Evolutionary conservation across 2,329 filamentous ascomycete species (phyloP).

Genomic region (Elsinoe arachidis): DNA sequence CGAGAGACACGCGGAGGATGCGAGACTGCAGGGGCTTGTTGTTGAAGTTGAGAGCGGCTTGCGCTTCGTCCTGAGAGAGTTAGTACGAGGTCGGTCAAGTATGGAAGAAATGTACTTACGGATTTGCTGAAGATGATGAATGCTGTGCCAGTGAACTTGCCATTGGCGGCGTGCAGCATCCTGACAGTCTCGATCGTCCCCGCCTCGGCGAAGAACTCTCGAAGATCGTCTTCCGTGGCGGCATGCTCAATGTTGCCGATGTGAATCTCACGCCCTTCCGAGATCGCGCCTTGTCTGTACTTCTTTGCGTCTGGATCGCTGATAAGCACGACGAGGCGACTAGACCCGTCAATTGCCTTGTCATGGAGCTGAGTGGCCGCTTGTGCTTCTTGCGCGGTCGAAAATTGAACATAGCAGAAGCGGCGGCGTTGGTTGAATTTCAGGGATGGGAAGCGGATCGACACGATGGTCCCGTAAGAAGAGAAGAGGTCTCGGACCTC

Average conservation of each 20-base stretch:
- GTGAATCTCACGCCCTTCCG: conserved; percentile 83
- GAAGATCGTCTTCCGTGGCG: conserved; percentile 63
- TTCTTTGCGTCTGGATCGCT: conserved; percentile 77
- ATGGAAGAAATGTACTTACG: conserved; percentile 2
- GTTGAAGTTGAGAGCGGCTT: conserved; percentile 26
- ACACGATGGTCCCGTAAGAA: conserved; percentile 71
- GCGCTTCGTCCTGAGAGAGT: conserved; percentile 22
- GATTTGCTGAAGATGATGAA: conserved; percentile 68
- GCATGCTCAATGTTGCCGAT: conserved; percentile 79
- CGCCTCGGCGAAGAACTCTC: conserved; percentile 62
- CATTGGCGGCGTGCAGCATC: conserved; percentile 58
- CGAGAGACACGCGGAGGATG: conserved; percentile 27
- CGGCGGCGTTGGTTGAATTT: conserved; percentile 81
- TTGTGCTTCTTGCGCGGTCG: conserved; percentile 56
- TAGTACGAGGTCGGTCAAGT: neutral
- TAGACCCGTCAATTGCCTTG: conserved; percentile 57
- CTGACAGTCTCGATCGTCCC: conserved; percentile 66
- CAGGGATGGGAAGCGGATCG: conserved; percentile 81
- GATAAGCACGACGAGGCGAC: conserved; percentile 66
- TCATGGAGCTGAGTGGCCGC: conserved; percentile 67
- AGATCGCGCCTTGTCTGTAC: conserved; percentile 65
- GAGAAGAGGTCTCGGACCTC: conserved; percentile 62
- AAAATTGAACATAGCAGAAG: conserved; percentile 95
- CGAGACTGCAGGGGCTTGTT: conserved; percentile 28
- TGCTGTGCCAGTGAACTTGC: conserved; percentile 65